Evolutionary conservation across 129 eudicot species (phyloP).

Genomic region (Escallonia herrerae): DNA sequence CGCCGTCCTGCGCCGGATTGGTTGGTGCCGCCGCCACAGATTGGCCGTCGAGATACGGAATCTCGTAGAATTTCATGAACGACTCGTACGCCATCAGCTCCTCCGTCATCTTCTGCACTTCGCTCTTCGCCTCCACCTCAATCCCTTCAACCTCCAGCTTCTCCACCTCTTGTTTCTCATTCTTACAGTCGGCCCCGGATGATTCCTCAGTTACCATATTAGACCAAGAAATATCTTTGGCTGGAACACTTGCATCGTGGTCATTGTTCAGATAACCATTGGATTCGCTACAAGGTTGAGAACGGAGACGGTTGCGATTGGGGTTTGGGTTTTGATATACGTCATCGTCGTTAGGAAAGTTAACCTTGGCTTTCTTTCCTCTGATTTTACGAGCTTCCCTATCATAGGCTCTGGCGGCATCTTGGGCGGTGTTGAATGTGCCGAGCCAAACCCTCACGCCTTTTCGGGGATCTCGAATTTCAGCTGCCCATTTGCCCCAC

Average conservation of each 20-base stretch:
- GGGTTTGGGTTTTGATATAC: background rate
- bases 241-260: background rate
- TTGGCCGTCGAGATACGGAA: conserved; percentile 76
- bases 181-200: background rate
- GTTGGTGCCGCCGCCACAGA: conserved; percentile 22
- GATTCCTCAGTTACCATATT: background rate
- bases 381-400: conserved; percentile 80
- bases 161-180: conserved; percentile 5
- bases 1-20: conserved; percentile 33
- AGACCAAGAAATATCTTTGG: background rate
- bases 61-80: conserved; percentile 73
- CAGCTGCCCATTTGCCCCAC: conserved; percentile 99
- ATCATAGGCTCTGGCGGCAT: conserved; percentile 93
- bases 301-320: background rate
- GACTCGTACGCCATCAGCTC: conserved; percentile 82
- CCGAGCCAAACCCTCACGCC: conserved; percentile 97
- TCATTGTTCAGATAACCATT: conserved; percentile 5
- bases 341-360: conserved; percentile 65
- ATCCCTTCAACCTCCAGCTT: background rate
- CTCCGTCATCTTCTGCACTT: conserved; percentile 68
- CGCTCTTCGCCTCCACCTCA: conserved; percentile 23
- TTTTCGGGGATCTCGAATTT: conserved; percentile 90
- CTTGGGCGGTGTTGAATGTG: conserved; percentile 86
- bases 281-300: conserved; percentile 10
- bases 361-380: conserved; percentile 86